Evolutionary conservation across 2,329 filamentous ascomycete species (phyloP).

Genomic region (Cladophialophora yegresii): DNA sequence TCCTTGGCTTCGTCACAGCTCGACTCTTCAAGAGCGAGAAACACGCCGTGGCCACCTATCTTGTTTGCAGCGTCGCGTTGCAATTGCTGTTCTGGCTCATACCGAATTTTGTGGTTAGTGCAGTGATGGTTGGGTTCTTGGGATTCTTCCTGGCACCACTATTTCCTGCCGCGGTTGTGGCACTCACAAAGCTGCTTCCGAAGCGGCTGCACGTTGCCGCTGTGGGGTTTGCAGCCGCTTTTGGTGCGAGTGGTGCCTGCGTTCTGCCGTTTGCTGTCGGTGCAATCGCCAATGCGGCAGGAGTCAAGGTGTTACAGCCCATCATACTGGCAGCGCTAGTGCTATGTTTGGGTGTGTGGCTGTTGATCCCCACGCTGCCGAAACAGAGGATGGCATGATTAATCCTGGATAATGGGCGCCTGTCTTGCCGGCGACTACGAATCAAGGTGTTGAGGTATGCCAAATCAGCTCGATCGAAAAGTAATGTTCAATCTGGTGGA

Average conservation of each 20-base stretch:
- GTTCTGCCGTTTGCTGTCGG: conserved; percentile 45
- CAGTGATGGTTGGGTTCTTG: conserved; percentile 68
- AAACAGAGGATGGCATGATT: conserved; percentile 31
- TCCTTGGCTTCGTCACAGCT: conserved; percentile 70
- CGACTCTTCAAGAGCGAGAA: conserved; percentile 70
- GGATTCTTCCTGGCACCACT: conserved; percentile 77
- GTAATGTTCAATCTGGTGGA: not conserved
- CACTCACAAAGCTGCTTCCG: conserved; percentile 32
- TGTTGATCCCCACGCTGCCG: conserved; percentile 30
- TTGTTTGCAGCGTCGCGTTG: conserved; percentile 61
- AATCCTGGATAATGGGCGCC: too few species aligned
- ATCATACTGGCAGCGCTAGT: conserved; percentile 49
- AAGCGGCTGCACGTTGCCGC: conserved; percentile 31
- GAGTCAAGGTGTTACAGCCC: conserved; percentile 60
- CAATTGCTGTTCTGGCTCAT: conserved; percentile 78
- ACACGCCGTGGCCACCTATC: conserved; percentile 61
- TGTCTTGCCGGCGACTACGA: not conserved
- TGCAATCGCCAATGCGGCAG: conserved; percentile 52
- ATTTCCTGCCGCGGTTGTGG: conserved; percentile 57
- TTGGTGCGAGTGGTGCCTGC: conserved; percentile 67
- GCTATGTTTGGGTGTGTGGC: conserved; percentile 28
- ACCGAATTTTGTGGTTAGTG: conserved; percentile 68
- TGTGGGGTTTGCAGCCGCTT: conserved; percentile 62
- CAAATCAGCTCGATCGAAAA: not conserved
- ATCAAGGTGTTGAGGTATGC: not conserved